Percentiles rank a stretch among this genome's conserved stretches.
These are phyloP conservation scores for Zygosaccharomyces bisporus DNA, from an alignment of 805 yeast genomes.

Conservation along the genomic window DNA sequence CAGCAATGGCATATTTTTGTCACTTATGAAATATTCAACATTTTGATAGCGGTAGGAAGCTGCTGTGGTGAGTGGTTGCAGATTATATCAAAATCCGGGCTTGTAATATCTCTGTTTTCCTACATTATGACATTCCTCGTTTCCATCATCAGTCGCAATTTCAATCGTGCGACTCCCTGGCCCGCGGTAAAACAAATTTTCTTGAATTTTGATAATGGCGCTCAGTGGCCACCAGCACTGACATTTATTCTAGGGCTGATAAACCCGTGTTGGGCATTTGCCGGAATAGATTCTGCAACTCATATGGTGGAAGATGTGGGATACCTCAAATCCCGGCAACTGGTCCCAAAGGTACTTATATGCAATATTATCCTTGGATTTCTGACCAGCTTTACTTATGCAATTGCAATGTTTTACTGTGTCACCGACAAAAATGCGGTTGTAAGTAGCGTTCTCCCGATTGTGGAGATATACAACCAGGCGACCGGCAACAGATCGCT, in stretches of 20 bases:
- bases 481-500: constrained; percentile 51
- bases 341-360: constrained; percentile 59
- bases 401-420: constrained; percentile 51
- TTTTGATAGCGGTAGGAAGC: constrained; percentile 44
- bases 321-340: constrained; percentile 29
- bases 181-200: constrained; percentile 53
- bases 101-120: constrained; percentile 51
- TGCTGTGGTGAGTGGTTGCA: constrained; percentile 52
- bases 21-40: constrained; percentile 44
- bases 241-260: constrained; percentile 68
- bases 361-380: constrained; percentile 65
- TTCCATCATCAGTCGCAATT: constrained; percentile 49
- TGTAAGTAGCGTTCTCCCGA: constrained; percentile 49
- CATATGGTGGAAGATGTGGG: constrained; percentile 63
- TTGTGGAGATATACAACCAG: constrained; percentile 59
- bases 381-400: constrained; percentile 51
- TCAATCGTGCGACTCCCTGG: constrained; percentile 37
- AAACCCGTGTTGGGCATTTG: constrained; percentile 67
- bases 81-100: constrained; percentile 44
- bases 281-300: constrained; percentile 66
- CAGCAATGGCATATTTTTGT: constrained; percentile 56
- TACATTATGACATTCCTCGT: constrained; percentile 52
- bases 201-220: constrained; percentile 49
- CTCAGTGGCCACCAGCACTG: constrained; percentile 56
- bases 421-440: constrained; percentile 51